phyloP scores from a whole-genome alignment of 75 land plant genomes.

The Cryptomeria japonica region DNA sequence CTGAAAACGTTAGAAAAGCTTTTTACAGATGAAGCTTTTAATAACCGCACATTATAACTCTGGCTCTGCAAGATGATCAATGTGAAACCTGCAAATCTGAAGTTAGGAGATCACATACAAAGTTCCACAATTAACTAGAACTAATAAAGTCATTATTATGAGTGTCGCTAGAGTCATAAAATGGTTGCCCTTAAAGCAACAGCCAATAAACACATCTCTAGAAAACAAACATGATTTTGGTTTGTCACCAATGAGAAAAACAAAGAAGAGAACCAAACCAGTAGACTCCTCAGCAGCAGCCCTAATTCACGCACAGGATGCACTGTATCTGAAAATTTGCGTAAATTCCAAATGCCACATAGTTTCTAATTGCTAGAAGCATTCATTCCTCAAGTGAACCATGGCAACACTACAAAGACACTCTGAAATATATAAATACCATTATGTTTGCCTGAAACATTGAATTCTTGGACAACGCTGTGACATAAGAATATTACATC shows the following conservation, averaged over 20 bases:
- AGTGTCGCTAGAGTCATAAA: no score
- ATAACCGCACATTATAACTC: no score
- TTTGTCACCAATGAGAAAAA: background rate
- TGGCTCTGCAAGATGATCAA: no score
- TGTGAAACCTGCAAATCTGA: no score
- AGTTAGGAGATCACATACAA: no score
- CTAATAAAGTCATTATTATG: no score
- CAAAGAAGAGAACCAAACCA: background rate
- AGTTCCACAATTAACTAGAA: no score
- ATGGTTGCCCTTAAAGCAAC: no score
- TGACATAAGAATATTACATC: conserved; percentile 14
- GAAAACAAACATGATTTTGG: background rate
- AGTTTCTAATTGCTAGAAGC: background rate
- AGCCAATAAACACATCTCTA: background rate
- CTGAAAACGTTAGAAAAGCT: no score
- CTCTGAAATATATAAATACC: background rate
- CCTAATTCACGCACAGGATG: background rate
- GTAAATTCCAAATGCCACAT: background rate
- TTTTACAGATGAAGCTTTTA: no score
- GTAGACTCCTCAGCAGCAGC: background rate
- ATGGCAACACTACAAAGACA: background rate
- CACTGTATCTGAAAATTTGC: background rate
- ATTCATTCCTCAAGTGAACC: background rate
- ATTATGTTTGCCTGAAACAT: background rate
- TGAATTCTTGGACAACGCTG: background rate